Conservation (phyloP, 2,329 filamentous ascomycete species). For the Calonectria pauciramosa region DNA sequence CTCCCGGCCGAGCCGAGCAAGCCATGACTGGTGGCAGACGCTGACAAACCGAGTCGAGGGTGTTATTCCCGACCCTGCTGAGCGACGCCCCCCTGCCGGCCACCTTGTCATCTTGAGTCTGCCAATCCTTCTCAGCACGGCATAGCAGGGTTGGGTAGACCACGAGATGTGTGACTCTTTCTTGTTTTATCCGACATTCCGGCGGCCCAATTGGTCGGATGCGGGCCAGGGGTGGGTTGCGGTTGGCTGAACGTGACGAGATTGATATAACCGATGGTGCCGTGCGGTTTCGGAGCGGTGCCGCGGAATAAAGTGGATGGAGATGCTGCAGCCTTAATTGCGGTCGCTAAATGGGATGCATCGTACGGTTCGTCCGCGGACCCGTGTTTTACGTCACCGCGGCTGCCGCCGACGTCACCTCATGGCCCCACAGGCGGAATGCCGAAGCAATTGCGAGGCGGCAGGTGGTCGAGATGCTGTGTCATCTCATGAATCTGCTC, state of each 20-base stretch:
- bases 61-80: constrained; percentile 14
- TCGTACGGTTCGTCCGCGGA: not conserved
- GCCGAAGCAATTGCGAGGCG: not conserved
- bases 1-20: constrained; percentile 17
- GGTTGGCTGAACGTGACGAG: constrained; percentile 6
- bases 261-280: constrained; percentile 9
- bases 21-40: not conserved
- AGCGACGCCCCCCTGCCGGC: not conserved
- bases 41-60: constrained; percentile 9
- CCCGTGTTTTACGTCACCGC: not conserved
- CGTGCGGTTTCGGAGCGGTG: constrained; percentile 4
- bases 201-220: not conserved
- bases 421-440: not conserved
- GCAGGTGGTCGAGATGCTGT: not conserved
- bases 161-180: constrained; percentile 19
- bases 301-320: not conserved
- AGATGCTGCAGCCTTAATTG: not conserved
- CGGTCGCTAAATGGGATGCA: not conserved
- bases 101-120: constrained; percentile 2
- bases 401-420: not conserved
- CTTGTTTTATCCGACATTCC: not conserved
- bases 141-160: not conserved
- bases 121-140: not conserved
- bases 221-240: not conserved
- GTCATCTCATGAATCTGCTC: not conserved